Base-by-base conservation (phyloP, 345 rosid genomes). In the Aquilaria malaccensis region DNA sequence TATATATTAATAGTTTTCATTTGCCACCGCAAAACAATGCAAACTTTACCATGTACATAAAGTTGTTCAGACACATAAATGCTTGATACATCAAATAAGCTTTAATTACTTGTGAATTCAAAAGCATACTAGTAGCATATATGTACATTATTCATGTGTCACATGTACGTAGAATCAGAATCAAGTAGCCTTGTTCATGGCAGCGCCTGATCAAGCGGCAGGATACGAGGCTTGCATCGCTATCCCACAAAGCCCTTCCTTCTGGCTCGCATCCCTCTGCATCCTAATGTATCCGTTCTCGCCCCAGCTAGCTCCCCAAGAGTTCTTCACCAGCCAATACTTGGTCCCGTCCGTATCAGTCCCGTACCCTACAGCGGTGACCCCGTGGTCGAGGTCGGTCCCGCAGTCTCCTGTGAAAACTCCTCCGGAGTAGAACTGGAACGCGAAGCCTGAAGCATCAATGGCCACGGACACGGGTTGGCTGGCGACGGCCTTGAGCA, bases 241-340 rank as follows among this genome's bases (percentile, higher is more conserved):
- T 33, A 77, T 77, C 54, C 85, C 76, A 49, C 81, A 77, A 9
- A 58, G 64, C 22, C 81, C 78, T 48, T 65, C 31, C 55, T 67
- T 60, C 0, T 60, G 70, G 0, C 0, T 9, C 14, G 50, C 61
- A 12, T 45, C 73, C 54, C 81, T 73, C 47, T 59, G 54, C 76
- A 80, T 64, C 56, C 76, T 67, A 41, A 77, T 66, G 31, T 77
- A 77, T 6, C 85, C 84, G 1, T 65, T 30, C 48, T 80, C 81
- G 2, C 84, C 84, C 80, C 81, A 77, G 0, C 37, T 66, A 15
- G 30, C 5, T 1, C 82, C 85, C 82, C 81, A 68, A 1, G 80
- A 75, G 58, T 80, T 80, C 62, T 77, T 80, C 55, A 75, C 74
- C 7, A 75, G 30, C 85, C 85, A 77, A 43, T 62, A 80, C 58